Evolutionary conservation across 345 rosid species (phyloP).

Genomic region (Populus nigra): DNA sequence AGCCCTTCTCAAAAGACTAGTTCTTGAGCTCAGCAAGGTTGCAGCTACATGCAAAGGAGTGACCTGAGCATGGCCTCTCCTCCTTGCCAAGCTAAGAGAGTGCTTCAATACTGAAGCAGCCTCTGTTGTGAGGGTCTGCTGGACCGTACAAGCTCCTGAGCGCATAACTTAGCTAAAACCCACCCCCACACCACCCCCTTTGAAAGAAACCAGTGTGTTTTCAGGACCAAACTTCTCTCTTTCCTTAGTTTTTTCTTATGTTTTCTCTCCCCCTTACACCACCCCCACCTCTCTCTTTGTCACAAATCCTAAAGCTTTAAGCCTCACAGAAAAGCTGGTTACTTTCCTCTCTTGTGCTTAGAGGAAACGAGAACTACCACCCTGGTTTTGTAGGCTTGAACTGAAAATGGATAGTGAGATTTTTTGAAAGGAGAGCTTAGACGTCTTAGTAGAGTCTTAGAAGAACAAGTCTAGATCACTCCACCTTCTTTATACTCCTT

Average conservation of each 20-base stretch:
- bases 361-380: slow-evolving; percentile 1
- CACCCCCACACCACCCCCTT: slow-evolving; percentile 48
- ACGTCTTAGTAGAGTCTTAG: slow-evolving; percentile 33
- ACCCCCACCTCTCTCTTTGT: slow-evolving; percentile 17
- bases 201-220: neutral
- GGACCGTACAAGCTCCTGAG: slow-evolving; percentile 84
- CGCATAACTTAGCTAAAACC: slow-evolving; percentile 76
- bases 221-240: slow-evolving; percentile 10
- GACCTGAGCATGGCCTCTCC: slow-evolving; percentile 94
- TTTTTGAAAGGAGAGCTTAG: slow-evolving; percentile 19
- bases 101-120: slow-evolving; percentile 96
- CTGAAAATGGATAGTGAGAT: slow-evolving; percentile 5
- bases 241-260: slow-evolving; percentile 8
- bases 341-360: slow-evolving; percentile 17
- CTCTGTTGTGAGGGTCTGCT: slow-evolving; percentile 97
- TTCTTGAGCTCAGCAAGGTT: slow-evolving; percentile 42
- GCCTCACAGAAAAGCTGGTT: slow-evolving; percentile 7
- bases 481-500: slow-evolving; percentile 45
- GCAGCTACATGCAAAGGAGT: slow-evolving; percentile 77
- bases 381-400: neutral
- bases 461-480: slow-evolving; percentile 30
- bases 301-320: neutral
- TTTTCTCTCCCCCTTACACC: slow-evolving; percentile 10
- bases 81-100: slow-evolving; percentile 77
- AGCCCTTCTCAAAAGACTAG: slow-evolving; percentile 46